A percentile compares a stretch with the other conserved stretches of the same genome.
Conservation (phyloP, 2,329 filamentous ascomycete species). For the Dothistroma septosporum region DNA sequence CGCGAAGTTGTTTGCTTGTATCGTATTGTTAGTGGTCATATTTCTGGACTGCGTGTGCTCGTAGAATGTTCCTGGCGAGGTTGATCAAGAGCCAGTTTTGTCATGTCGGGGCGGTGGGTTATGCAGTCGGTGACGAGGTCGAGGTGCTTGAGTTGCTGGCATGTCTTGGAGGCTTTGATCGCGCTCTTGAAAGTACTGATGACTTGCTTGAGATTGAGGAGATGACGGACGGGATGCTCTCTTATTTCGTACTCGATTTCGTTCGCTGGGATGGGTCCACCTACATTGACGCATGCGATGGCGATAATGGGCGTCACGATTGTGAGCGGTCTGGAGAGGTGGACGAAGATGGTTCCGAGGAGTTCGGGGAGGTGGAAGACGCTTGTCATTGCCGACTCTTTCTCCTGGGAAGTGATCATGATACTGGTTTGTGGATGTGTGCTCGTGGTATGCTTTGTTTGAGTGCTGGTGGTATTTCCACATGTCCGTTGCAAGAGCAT, state of each 20-base stretch:
- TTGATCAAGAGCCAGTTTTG: too few species aligned
- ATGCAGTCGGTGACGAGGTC: neutral
- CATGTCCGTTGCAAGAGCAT: too few species aligned
- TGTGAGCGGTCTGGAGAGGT: neutral
- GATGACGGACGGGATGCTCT: neutral
- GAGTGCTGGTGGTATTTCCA: too few species aligned
- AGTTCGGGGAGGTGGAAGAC: conserved; percentile 1
- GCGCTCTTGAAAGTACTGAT: neutral
- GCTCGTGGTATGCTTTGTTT: neutral
- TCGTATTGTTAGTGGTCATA: too few species aligned
- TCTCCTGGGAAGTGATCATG: neutral
- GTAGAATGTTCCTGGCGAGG: too few species aligned
- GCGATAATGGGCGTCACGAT: too few species aligned
- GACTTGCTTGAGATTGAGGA: neutral
- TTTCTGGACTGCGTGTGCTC: too few species aligned
- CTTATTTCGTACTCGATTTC: neutral
- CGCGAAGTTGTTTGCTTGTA: too few species aligned
- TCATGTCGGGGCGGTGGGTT: too few species aligned
- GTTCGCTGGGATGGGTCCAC: neutral
- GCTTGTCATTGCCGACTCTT: neutral
- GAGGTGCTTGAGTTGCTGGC: neutral
- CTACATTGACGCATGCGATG: neutral
- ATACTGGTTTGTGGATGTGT: neutral
- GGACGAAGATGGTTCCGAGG: neutral
- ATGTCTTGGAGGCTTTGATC: neutral